Base-by-base conservation (phyloP, 1,284 basidiomycete species). In the Boletus mariae region DNA sequence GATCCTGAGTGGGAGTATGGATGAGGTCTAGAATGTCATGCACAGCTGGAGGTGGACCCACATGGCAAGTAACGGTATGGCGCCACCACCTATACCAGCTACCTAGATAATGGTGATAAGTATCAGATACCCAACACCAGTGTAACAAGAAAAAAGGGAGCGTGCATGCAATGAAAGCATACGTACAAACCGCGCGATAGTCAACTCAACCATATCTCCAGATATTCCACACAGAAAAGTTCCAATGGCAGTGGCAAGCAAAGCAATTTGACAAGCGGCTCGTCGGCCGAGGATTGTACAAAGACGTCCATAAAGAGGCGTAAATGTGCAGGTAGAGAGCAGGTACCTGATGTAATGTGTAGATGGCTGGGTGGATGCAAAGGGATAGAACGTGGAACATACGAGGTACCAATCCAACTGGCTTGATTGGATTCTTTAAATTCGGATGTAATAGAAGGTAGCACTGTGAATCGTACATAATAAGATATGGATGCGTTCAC, bases 361-460 rank as follows among this genome's bases (percentile, higher is more conserved):
- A 6, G 15, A 25, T 29, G 31, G 0, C 12, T n/a, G 13, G 2
- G 2, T 34, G 7, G 9, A 6, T 25, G n/a, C 2, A 28, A 1
- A 2, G 13, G 20, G 20, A 20, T 7, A 11, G 32, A 25, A 12
- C 1, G 2, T 8, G 4, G 25, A 47, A 53, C 60, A 12, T 48
- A 62, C 62, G 62, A 54, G 1, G 62, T 62, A 25, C 62, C 60
- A 5, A 61, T 58, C 60, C 60, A 61, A 43, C 60, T 62, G 15
- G 62, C 57, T 52, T 60, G 60, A 28, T 61, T 63, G 12, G 61
- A 61, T 20, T 31, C 59, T 23, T 52, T 56, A 50, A 61, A 61
- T 47, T 61, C 55, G 10, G 61, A 61, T 1, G 59, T 61, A 38
- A 61, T 63, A 5, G 61, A 56, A 11, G 59, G 61, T 0, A 61